A percentile compares a stretch with the other conserved stretches of the same genome.
Evolutionary conservation across 2,329 filamentous ascomycete genomes (phyloP).

Genomic region (Cytospora piceicola): DNA sequence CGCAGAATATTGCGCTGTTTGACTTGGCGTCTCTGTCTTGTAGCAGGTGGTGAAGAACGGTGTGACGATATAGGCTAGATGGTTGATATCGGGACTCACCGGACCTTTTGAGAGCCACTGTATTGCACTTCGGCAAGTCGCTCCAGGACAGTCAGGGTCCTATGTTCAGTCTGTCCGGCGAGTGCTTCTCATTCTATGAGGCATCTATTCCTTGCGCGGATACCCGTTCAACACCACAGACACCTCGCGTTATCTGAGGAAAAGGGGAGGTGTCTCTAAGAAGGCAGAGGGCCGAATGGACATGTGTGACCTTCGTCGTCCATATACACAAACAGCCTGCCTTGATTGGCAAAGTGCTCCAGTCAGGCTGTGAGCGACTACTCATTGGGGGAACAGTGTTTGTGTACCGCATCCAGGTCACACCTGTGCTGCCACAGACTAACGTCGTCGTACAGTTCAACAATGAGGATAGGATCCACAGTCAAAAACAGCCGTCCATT

Average conservation of each 20-base stretch:
- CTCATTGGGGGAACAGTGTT: not conserved
- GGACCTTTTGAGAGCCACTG: not conserved
- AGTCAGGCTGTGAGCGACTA: not conserved
- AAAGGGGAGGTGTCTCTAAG: not conserved
- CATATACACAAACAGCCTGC: not conserved
- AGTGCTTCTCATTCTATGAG: not conserved
- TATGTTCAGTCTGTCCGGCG: not conserved
- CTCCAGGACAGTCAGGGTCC: not conserved
- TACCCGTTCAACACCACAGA: not conserved
- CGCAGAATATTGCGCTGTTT: not conserved
- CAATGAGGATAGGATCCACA: not conserved
- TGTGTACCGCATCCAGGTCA: not conserved
- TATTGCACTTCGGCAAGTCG: not conserved
- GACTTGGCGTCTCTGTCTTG: not conserved
- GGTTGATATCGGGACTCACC: not conserved
- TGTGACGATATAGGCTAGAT: not conserved
- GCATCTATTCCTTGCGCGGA: not conserved
- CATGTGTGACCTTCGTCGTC: not conserved
- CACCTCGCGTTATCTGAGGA: not conserved
- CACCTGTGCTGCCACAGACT: slow-evolving; percentile 7
- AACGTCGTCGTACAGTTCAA: slow-evolving; percentile 10
- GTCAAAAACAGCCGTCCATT: not conserved
- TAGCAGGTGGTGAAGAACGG: not conserved
- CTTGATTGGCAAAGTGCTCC: too few species aligned
- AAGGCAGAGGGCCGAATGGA: not conserved